These are phyloP conservation scores for Harringtonia lauricola DNA, from an alignment of 2,329 filamentous ascomycete species.

Conservation along the genomic window DNA sequence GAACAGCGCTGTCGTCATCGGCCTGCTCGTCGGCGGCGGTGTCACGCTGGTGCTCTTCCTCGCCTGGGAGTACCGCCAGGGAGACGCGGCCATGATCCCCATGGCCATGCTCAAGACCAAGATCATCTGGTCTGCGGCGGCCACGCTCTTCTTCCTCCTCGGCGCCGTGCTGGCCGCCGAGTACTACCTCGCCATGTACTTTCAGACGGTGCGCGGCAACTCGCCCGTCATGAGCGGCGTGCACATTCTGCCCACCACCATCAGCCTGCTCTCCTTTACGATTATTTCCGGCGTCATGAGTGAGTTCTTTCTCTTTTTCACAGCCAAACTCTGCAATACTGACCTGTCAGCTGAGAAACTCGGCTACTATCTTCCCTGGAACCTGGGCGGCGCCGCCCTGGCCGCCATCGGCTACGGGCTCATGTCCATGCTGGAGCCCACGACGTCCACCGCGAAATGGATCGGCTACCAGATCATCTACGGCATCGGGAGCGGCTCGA, in stretches of 20 bases:
- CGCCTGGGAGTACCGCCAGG: slow-evolving; percentile 13
- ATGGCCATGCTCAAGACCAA: slow-evolving; percentile 10
- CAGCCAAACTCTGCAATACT: not conserved
- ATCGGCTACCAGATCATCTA: slow-evolving; percentile 13
- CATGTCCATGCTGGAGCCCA: slow-evolving; percentile 6
- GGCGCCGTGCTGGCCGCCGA: slow-evolving; percentile 20
- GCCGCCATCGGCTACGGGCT: slow-evolving; percentile 10
- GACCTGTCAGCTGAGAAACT: slow-evolving; percentile 3
- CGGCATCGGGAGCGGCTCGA: slow-evolving; percentile 9
- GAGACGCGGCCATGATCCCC: slow-evolving; percentile 19
- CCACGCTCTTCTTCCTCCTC: slow-evolving; percentile 19
- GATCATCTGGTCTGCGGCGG: slow-evolving; percentile 6
- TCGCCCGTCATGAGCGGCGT: slow-evolving; percentile 16
- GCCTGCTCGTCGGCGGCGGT: slow-evolving; percentile 24
- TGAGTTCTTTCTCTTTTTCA: slow-evolving; percentile 3
- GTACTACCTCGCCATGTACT: slow-evolving; percentile 22
- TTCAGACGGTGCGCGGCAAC: slow-evolving; percentile 13
- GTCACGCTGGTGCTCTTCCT: slow-evolving; percentile 13
- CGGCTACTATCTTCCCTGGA: slow-evolving; percentile 13
- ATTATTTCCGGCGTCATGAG: slow-evolving; percentile 17
- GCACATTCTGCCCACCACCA: slow-evolving; percentile 16
- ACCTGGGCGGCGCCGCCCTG: slow-evolving; percentile 7
- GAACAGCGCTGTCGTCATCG: slow-evolving; percentile 27
- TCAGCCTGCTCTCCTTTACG: slow-evolving; percentile 12
- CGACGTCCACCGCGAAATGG: slow-evolving; percentile 7